A percentile compares a stretch with the other conserved stretches of the same genome.
Evolutionary conservation across 768 basidiomycete genomes (phyloP).

Genomic region (Calocybe cyanea): DNA sequence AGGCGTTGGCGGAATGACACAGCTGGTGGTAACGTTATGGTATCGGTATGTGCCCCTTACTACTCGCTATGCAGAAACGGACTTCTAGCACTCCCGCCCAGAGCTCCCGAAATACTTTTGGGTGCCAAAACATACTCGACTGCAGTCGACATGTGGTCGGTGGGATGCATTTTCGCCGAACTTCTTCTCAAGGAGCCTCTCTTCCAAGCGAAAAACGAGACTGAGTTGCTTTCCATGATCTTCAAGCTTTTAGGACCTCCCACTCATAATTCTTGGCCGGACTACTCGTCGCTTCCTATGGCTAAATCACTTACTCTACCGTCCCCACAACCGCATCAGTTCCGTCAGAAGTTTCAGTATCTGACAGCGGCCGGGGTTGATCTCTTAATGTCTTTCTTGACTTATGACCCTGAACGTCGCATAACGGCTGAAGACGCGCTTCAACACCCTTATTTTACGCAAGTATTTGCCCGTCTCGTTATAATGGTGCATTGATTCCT

Average conservation of each 20-base stretch:
- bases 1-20: slow-evolving; percentile 95
- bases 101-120: slow-evolving; percentile 92
- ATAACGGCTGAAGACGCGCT: slow-evolving; percentile 89
- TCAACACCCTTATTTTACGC: slow-evolving; percentile 91
- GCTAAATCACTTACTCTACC: slow-evolving; percentile 77
- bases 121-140: slow-evolving; percentile 94
- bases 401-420: slow-evolving; percentile 85
- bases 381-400: slow-evolving; percentile 73
- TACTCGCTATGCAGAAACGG: slow-evolving; percentile 4
- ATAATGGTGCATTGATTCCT: neutral
- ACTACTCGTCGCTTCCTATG: slow-evolving; percentile 73
- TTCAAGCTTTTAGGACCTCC: slow-evolving; percentile 96
- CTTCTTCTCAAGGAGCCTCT: slow-evolving; percentile 91
- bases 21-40: slow-evolving; percentile 97
- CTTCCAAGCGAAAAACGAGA: slow-evolving; percentile 95
- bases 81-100: slow-evolving; percentile 28
- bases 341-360: slow-evolving; percentile 85
- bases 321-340: slow-evolving; percentile 66
- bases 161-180: slow-evolving; percentile 98
- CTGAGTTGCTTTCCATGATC: slow-evolving; percentile 90
- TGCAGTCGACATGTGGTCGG: slow-evolving; percentile 97
- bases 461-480: slow-evolving; percentile 16
- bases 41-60: slow-evolving; percentile 65
- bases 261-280: slow-evolving; percentile 82
- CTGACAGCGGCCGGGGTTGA: slow-evolving; percentile 83